Conservation (phyloP, 2,329 filamentous ascomycete species). For the Lasiodiplodia gonubiensis region DNA sequence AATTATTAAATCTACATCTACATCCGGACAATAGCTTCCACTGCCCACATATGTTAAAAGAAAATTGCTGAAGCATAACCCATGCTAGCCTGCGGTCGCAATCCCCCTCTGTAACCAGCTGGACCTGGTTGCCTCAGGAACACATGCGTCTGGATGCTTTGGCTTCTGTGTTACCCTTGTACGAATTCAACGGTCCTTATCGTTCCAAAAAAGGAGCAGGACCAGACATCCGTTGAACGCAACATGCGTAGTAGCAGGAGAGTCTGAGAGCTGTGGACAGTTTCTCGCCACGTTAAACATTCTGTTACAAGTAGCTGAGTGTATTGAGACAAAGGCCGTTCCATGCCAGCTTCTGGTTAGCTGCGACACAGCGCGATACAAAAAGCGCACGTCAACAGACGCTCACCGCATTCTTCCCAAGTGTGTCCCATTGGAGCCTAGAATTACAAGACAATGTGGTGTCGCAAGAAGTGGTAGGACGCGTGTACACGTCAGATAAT, state of each 20-base stretch:
- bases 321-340: neutral
- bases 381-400: neutral
- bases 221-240: too few relatives aligned
- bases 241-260: neutral
- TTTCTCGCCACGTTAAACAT: neutral
- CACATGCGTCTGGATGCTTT: neutral
- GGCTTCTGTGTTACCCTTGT: too few relatives aligned
- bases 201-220: too few relatives aligned
- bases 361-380: neutral
- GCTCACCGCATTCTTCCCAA: neutral
- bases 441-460: neutral
- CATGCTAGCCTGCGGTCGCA: too few relatives aligned
- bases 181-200: too few relatives aligned
- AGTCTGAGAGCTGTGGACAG: neutral
- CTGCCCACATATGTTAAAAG: too few relatives aligned
- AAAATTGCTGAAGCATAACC: too few relatives aligned
- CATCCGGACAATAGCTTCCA: too few relatives aligned
- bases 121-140: neutral
- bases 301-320: neutral
- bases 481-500: neutral
- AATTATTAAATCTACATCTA: too few relatives aligned
- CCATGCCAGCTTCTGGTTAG: neutral
- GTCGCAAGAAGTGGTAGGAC: neutral
- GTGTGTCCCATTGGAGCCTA: neutral
- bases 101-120: neutral